Evolutionary conservation across 768 basidiomycete genomes (phyloP).

Genomic region (Russula sp.): DNA sequence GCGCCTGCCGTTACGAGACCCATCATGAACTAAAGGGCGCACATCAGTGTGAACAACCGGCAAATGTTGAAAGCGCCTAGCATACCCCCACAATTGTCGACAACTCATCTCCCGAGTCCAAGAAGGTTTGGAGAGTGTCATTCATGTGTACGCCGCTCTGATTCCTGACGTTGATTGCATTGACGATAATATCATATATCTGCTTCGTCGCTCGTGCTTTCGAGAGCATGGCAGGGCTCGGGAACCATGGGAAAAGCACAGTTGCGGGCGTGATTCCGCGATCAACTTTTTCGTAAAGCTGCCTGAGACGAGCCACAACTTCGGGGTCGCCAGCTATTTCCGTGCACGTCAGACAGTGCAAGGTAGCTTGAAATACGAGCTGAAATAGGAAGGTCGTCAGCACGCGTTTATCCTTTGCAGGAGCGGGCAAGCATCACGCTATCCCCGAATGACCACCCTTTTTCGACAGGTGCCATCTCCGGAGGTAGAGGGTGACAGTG

Average conservation of each 20-base stretch:
- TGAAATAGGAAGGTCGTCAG: constrained; percentile 18
- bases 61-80: constrained; percentile 15
- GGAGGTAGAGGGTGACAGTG: neutral
- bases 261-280: constrained; percentile 65
- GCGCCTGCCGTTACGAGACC: constrained; percentile 77
- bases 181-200: constrained; percentile 63
- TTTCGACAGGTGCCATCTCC: constrained; percentile 9
- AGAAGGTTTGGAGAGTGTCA: constrained; percentile 68
- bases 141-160: constrained; percentile 50
- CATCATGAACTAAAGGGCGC: constrained; percentile 62
- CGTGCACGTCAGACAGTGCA: constrained; percentile 57
- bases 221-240: constrained; percentile 62
- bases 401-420: neutral
- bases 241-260: constrained; percentile 72
- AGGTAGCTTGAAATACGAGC: constrained; percentile 67
- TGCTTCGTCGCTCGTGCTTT: constrained; percentile 70
- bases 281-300: constrained; percentile 64
- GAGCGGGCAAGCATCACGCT: neutral
- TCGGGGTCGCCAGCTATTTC: constrained; percentile 66
- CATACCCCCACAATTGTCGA: constrained; percentile 64
- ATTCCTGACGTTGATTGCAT: constrained; percentile 51
- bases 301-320: constrained; percentile 55
- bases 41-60: constrained; percentile 18
- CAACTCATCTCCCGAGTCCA: constrained; percentile 65
- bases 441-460: constrained; percentile 4